Evolutionary conservation across 306 rosid genomes (phyloP), one percentile per base, ranked within the genome.

Genomic region (Cucurbita moschata): DNA sequence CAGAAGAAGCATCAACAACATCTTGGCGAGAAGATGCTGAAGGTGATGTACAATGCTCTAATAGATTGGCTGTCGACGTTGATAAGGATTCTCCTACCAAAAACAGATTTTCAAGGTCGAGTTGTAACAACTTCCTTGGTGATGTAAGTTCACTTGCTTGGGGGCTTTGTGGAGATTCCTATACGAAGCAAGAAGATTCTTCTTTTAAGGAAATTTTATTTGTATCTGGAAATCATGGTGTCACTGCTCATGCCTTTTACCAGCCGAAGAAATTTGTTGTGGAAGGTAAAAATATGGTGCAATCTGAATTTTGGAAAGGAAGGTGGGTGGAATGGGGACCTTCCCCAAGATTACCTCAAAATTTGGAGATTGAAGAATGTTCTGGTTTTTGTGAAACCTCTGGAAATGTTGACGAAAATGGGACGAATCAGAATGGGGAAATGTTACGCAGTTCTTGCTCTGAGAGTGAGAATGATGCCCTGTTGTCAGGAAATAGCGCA

Each of bases 301-400:
- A 83, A 74, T 77, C 83, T 44, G 82, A 79, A 77, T 82, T 63
- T 82, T 82, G 80, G 80, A 82, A 84, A 68, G 96, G 98, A 11
- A 79, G 84, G 84, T 90, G 96, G 98, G 89, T 90, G 75, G 90
- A 88, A 76, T 94, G 97, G 97, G 89, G 92, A 55, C 88, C 96
- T 76, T 64, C 54, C 70, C 82, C 87, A 50, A 66, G 76, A 4
- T 58, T 79, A 64, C 63, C 76, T 83, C 77, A 75, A 77, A 74
- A 78, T 82, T 26, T 55, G 81, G 81, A 71, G 70, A 60, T 46
- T 56, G 86, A 76, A 43, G 81, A 87, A 71, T 60, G 85, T 77
- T 80, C 81, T 68, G 63, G 82, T 69, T 46, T 73, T 58, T 65
- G 81, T 71, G 83, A 83, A 44, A 71, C 80, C 80, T 64, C 75